Conservation (phyloP, 169 alveolate genomes). For the Cryptosporidium ryanae region DNA sequence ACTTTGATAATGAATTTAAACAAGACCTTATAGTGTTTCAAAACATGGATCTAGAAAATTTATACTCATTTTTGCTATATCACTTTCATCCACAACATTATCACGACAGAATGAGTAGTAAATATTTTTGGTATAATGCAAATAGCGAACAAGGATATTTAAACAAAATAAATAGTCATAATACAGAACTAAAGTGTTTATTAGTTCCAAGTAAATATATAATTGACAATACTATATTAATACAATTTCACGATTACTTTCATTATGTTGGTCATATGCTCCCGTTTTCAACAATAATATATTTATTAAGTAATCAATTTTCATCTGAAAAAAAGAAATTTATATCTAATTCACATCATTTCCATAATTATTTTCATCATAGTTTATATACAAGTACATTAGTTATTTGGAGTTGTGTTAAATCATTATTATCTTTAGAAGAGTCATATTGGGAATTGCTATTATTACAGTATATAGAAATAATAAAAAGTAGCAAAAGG, state of each 20-base stretch:
- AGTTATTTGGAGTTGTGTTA: constrained; percentile 60
- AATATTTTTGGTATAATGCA: constrained; percentile 61
- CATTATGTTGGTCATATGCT: constrained; percentile 65
- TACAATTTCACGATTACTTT: constrained; percentile 50
- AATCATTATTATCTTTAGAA: constrained; percentile 14
- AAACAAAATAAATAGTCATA: constrained; percentile 44
- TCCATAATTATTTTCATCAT: constrained; percentile 45
- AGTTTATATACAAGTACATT: constrained; percentile 53
- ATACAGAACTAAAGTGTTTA: constrained; percentile 30
- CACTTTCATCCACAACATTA: constrained; percentile 61
- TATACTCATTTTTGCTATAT: constrained; percentile 52
- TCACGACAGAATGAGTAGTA: constrained; percentile 72
- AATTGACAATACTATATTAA: not conserved
- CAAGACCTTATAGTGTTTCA: constrained; percentile 15
- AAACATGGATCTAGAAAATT: constrained; percentile 49
- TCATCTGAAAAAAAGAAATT: constrained; percentile 68
- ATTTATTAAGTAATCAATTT: constrained; percentile 67
- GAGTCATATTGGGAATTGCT: constrained; percentile 55
- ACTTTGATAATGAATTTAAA: not conserved
- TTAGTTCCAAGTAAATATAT: constrained; percentile 23
- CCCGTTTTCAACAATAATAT: constrained; percentile 30
- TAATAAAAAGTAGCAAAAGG: constrained; percentile 47
- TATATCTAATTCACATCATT: constrained; percentile 55
- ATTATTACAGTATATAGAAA: constrained; percentile 59
- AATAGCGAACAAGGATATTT: constrained; percentile 55